Percentiles rank a stretch among this genome's conserved stretches.
Evolutionary conservation across 2,329 filamentous ascomycete species (phyloP).

Genomic region (Phaeosphaeriaceae sp.): DNA sequence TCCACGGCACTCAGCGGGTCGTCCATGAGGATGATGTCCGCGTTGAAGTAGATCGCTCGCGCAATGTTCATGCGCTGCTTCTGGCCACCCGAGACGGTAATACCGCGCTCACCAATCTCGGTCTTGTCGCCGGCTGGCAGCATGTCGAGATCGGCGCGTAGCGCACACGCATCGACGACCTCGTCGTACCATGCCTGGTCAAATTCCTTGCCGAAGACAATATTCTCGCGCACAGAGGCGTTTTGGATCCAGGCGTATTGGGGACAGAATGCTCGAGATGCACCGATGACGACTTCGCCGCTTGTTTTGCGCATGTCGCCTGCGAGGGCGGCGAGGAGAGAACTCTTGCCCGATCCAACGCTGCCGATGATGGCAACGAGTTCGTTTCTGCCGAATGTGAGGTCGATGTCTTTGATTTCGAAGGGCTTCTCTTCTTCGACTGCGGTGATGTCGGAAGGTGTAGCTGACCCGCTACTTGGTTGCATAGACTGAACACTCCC

Average conservation of each 20-base stretch:
- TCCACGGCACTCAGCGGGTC: constrained; percentile 67
- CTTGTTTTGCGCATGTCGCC: constrained; percentile 90
- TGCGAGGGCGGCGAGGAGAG: constrained; percentile 84
- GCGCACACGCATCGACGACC: constrained; percentile 85
- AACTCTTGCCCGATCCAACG: constrained; percentile 92
- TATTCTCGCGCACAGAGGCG: constrained; percentile 83
- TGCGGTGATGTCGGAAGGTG: constrained; percentile 56
- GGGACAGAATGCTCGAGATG: constrained; percentile 86
- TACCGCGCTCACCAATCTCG: constrained; percentile 93
- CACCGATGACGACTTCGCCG: constrained; percentile 77
- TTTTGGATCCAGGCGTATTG: constrained; percentile 99
- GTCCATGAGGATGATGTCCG: constrained; percentile 69
- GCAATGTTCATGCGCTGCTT: constrained; percentile 96
- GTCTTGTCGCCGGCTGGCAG: constrained; percentile 88
- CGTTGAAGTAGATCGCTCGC: constrained; percentile 72
- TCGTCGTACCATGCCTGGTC: constrained; percentile 80
- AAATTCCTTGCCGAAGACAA: constrained; percentile 81
- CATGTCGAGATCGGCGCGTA: constrained; percentile 88
- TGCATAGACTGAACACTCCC: constrained; percentile 34
- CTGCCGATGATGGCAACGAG: constrained; percentile 84
- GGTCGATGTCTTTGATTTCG: constrained; percentile 71
- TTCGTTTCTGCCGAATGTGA: constrained; percentile 75
- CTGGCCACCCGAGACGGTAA: constrained; percentile 93
- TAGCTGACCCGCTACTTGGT: constrained; percentile 34
- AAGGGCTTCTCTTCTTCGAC: constrained; percentile 69